A percentile compares a stretch with the other conserved stretches of the same genome.
phyloP scores from a whole-genome alignment of 805 yeast genomes.

The Grigorovia yakushimaensis region DNA sequence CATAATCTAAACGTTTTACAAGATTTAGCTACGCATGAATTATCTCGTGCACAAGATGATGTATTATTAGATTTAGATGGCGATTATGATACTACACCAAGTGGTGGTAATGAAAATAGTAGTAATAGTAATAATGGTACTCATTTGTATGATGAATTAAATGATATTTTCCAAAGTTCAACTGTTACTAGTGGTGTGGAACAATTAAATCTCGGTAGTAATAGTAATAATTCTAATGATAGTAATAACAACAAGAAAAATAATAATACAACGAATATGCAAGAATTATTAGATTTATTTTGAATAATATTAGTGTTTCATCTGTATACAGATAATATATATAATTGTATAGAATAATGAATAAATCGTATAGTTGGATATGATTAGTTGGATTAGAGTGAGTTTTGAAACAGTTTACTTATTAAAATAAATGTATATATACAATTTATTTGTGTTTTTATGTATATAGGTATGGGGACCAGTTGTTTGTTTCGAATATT shows the following conservation, averaged over 20 bases:
- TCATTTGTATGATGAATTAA: slow-evolving; percentile 54
- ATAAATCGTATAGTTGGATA: too few relatives aligned
- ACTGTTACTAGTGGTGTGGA: neutral
- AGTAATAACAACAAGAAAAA: too few relatives aligned
- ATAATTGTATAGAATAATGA: too few relatives aligned
- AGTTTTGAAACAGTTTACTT: neutral
- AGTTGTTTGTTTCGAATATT: too few relatives aligned
- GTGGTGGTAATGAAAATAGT: slow-evolving; percentile 16
- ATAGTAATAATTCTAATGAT: slow-evolving; percentile 5
- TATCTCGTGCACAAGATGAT: slow-evolving; percentile 58
- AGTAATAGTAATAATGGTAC: slow-evolving; percentile 28
- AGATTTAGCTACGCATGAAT: slow-evolving; percentile 67
- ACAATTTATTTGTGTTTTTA: too few relatives aligned
- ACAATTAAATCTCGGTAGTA: slow-evolving; percentile 12
- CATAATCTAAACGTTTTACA: slow-evolving; percentile 70
- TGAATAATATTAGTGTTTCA: slow-evolving; percentile 4
- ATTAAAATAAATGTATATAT: too few relatives aligned
- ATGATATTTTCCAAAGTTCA: slow-evolving; percentile 42
- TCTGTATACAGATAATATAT: neutral
- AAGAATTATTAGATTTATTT: slow-evolving; percentile 25
- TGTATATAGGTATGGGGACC: too few relatives aligned
- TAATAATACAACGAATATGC: too few relatives aligned
- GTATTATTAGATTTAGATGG: slow-evolving; percentile 81
- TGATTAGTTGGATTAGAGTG: too few relatives aligned
- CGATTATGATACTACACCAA: slow-evolving; percentile 34